phyloP scores from a whole-genome alignment of 192 early-diverging fungal species.

The Mortierella hygrophila region DNA sequence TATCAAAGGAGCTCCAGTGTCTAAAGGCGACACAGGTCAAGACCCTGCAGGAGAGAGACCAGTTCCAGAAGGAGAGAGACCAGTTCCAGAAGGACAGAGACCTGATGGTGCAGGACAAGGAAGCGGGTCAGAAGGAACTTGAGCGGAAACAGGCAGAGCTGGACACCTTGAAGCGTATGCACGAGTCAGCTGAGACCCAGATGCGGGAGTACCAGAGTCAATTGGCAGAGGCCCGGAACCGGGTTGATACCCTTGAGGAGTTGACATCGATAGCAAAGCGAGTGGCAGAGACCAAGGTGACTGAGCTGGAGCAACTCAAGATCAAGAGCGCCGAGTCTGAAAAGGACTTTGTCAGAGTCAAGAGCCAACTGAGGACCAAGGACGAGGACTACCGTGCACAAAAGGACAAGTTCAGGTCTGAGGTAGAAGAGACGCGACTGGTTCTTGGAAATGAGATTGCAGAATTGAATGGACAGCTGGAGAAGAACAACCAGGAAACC shows the following conservation, averaged over 20 bases:
- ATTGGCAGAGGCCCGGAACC: constrained; percentile 28
- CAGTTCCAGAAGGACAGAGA: constrained; percentile 18
- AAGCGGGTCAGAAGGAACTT: constrained; percentile 21
- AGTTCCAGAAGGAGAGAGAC: constrained; percentile 21
- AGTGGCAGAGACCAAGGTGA: constrained; percentile 37
- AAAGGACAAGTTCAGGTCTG: constrained; percentile 10
- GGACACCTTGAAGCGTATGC: constrained; percentile 25
- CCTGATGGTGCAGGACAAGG: constrained; percentile 4
- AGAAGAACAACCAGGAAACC: background rate
- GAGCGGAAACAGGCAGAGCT: constrained; percentile 35
- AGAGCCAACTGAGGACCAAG: constrained; percentile 11
- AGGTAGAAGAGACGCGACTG: constrained; percentile 30
- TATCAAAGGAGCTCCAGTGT: constrained; percentile 19
- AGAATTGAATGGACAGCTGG: background rate
- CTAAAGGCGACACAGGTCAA: constrained; percentile 33
- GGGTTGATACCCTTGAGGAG: constrained; percentile 40
- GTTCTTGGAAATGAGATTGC: constrained; percentile 48
- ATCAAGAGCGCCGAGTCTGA: constrained; percentile 19
- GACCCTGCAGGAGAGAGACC: constrained; percentile 29
- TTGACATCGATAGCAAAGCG: constrained; percentile 53
- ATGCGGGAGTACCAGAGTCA: constrained; percentile 35
- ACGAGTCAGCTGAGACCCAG: constrained; percentile 24
- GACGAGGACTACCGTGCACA: constrained; percentile 20
- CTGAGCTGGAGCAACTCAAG: constrained; percentile 27
- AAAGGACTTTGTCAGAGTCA: background rate